Base-by-base conservation (phyloP, 345 rosid species). In the Aquilaria yunnanensis region DNA sequence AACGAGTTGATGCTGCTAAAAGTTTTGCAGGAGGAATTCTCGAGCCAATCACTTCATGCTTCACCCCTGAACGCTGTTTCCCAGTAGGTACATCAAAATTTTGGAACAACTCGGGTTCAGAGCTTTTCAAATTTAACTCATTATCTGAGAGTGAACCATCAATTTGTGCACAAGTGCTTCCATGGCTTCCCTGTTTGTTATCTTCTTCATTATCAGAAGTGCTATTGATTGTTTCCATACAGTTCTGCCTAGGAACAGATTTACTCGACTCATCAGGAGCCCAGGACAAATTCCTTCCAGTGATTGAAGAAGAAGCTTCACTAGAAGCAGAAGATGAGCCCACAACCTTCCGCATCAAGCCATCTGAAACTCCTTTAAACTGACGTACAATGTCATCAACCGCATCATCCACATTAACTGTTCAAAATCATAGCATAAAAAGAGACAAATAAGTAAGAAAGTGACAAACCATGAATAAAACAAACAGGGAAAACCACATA, bases 371-470 rank as follows among this genome's bases (percentile, higher is more conserved):
- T 66, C 92, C 97, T 81, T 81, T 86, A 73, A 86, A 74, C 67
- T 86, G 96, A 34, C 94, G 92, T 62, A 88, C 85, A 66, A 91
- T 80, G 73, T 91, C 97, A 67, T 91, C 97, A 74, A 91, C 77
- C 10, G 96, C 96, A 88, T 88, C 97, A 73, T 91, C 97, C 65
- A 91, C 96, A 72, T 88, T 86, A 62, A 91, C 96, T 91, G 88
- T 60, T 59, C 73, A 37, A 23, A 3, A 37, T 37, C 43, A 37
- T 3, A 37, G 7, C 7, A 37, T 37, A 3, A 37, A 37, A 51
- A 31, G 7, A 30, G 12, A 47, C 45, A 37, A 37, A 37, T 3
- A 3, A 37, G 4, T 37, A 37, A 37, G 43, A 37, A 37, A 7
- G 43, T 23, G 43, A 7, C 43, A 37, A 37, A 7, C 43, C 43